Percentiles rank a stretch among this genome's conserved stretches.
Conservation (phyloP, 139 green algal genomes). For the Coccomyxa sp. region DNA sequence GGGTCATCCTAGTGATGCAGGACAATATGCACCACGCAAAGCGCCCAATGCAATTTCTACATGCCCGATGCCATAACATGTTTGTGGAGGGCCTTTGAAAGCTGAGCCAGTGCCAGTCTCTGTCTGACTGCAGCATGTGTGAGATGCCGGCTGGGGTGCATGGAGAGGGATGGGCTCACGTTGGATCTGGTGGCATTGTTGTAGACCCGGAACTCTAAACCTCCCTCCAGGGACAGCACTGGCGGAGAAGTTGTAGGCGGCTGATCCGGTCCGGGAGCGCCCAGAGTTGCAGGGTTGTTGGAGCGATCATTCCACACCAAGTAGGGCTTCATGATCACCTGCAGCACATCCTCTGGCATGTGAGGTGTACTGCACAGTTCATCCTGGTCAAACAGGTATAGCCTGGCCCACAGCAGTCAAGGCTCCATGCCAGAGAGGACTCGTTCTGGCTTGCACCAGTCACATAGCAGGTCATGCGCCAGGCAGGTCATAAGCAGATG, state of each 20-base stretch:
- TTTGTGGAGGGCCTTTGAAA: not conserved
- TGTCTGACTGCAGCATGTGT: not conserved
- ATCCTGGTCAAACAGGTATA: no score
- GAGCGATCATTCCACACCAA: not conserved
- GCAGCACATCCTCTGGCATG: no score
- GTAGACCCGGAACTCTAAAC: not conserved
- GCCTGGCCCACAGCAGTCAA: no score
- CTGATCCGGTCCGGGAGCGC: not conserved
- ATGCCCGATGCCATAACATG: not conserved
- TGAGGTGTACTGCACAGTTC: no score
- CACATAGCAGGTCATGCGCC: no score
- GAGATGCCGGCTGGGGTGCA: not conserved
- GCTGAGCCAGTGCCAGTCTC: not conserved
- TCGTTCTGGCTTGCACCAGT: no score
- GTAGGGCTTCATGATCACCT: not conserved
- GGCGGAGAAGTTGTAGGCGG: not conserved
- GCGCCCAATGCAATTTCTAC: not conserved
- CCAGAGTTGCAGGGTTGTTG: not conserved
- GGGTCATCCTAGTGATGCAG: not conserved
- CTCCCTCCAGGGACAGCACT: not conserved
- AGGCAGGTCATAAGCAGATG: no score
- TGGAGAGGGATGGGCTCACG: not conserved
- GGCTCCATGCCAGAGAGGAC: no score
- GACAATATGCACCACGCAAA: not conserved
- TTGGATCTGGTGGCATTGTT: not conserved